Conservation (phyloP, 139 green algal species). For the Picochlorum sp. region DNA sequence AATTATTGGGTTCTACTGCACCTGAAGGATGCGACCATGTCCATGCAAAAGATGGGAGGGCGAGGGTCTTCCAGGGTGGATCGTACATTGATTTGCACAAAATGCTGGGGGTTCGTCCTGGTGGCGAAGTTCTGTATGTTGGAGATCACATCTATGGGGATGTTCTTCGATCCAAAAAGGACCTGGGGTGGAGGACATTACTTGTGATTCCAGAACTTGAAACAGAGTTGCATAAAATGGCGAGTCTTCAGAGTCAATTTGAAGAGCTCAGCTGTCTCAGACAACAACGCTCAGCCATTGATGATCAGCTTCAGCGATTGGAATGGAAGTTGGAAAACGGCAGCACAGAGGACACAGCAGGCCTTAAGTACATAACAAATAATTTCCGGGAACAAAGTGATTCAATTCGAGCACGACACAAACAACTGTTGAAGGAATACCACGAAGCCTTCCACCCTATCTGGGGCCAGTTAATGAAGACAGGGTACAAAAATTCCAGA, state of each 20-base stretch:
- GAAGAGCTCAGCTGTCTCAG: constrained; percentile 61
- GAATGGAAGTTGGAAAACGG: constrained; percentile 46
- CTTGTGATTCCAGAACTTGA: constrained; percentile 93
- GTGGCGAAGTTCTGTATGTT: constrained; percentile 54
- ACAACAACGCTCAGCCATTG: constrained; percentile 56
- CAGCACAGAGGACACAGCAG: neutral
- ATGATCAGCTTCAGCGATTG: constrained; percentile 75
- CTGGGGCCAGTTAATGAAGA: constrained; percentile 95
- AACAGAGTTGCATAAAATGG: constrained; percentile 57
- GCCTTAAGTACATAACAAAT: neutral
- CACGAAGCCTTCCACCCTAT: constrained; percentile 82
- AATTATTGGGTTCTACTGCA: constrained; percentile 11
- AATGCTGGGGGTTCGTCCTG: constrained; percentile 69
- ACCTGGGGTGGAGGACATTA: constrained; percentile 91
- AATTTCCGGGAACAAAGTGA: constrained; percentile 34
- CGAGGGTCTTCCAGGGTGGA: constrained; percentile 65
- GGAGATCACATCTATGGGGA: constrained; percentile 86
- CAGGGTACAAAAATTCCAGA: constrained; percentile 87
- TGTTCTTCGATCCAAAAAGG: constrained; percentile 74
- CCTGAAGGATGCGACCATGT: neutral
- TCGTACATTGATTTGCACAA: constrained; percentile 77
- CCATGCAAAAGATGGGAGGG: neutral
- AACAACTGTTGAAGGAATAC: constrained; percentile 47
- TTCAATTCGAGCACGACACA: constrained; percentile 49
- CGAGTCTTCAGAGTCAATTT: constrained; percentile 13